These are phyloP conservation scores for Paragyromitra xinjiangensis DNA, from an alignment of 495 filamentous ascomycete genomes.

Conservation along the genomic window DNA sequence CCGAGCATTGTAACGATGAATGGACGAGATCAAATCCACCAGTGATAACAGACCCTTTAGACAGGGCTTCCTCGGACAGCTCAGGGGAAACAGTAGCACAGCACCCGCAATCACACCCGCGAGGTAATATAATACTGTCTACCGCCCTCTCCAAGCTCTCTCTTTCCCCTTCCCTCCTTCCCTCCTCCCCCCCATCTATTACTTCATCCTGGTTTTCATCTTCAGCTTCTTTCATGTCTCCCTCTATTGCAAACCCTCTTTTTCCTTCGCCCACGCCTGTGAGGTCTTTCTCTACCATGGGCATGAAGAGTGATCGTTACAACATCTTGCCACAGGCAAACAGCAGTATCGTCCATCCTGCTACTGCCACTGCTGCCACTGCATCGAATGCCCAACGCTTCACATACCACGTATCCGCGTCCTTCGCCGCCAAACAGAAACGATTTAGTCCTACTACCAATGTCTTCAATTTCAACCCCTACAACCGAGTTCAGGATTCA, in stretches of 20 bases:
- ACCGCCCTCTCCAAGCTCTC: constrained; percentile 24
- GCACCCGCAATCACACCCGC: constrained; percentile 28
- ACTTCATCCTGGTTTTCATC: constrained; percentile 60
- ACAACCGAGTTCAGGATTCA: constrained; percentile 66
- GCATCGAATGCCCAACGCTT: constrained; percentile 59
- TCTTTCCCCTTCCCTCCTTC: constrained; percentile 54
- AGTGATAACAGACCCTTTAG: constrained; percentile 26
- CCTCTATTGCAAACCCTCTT: constrained; percentile 44
- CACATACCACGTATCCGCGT: constrained; percentile 72
- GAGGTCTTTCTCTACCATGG: constrained; percentile 48
- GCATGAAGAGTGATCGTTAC: constrained; percentile 38
- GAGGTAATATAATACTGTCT: constrained; percentile 48
- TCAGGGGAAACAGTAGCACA: constrained; percentile 48
- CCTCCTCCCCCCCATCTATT: constrained; percentile 60
- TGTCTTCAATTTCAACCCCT: constrained; percentile 78
- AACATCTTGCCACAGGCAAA: constrained; percentile 18
- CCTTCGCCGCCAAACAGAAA: constrained; percentile 79
- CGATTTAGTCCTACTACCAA: constrained; percentile 75
- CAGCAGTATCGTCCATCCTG: constrained; percentile 1
- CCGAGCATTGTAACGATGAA: constrained; percentile 39
- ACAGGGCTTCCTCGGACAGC: constrained; percentile 33
- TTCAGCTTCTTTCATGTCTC: constrained; percentile 59
- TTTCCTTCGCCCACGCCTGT: constrained; percentile 41
- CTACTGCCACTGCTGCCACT: constrained; percentile 24
- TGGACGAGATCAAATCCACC: constrained; percentile 35